Evolutionary conservation across 179 eudicot species (phyloP).

Genomic region (Spinacia oleracea): DNA sequence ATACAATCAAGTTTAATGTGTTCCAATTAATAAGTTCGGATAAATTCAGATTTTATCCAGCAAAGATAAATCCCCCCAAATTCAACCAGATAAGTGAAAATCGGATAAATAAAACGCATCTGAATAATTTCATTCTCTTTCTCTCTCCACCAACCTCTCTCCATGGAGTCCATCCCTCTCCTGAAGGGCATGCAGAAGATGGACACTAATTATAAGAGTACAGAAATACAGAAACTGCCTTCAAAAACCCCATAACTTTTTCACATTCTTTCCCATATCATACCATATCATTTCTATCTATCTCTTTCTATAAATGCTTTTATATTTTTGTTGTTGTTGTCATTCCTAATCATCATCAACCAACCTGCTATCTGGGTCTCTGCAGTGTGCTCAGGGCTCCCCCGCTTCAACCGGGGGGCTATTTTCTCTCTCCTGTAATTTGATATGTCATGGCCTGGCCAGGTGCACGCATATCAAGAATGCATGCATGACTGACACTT

Average conservation of each 20-base stretch:
- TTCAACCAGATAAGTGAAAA: too few species aligned
- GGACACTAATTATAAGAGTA: neutral
- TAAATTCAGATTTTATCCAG: too few species aligned
- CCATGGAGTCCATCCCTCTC: too few species aligned
- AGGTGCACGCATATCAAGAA: constrained; percentile 37
- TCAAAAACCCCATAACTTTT: constrained; percentile 64
- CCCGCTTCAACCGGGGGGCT: constrained; percentile 62
- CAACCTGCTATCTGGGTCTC: constrained; percentile 30
- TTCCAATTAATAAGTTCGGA: too few species aligned
- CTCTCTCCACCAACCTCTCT: neutral
- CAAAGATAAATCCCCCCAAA: too few species aligned
- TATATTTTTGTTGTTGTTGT: neutral
- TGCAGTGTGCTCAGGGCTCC: too few species aligned
- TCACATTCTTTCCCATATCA: constrained; percentile 49
- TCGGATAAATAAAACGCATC: too few species aligned
- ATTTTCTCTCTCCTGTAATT: neutral
- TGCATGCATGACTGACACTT: constrained; percentile 53
- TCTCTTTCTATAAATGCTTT: neutral
- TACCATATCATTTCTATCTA: neutral
- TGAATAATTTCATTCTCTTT: neutral
- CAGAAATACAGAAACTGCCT: constrained; percentile 26
- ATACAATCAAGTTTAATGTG: too few species aligned
- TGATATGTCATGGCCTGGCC: constrained; percentile 36
- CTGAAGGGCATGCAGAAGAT: constrained; percentile 6
- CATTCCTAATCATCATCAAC: constrained; percentile 47